Conservation (phyloP, 2,329 filamentous ascomycete species). For the Stachybotrys chartarum region DNA sequence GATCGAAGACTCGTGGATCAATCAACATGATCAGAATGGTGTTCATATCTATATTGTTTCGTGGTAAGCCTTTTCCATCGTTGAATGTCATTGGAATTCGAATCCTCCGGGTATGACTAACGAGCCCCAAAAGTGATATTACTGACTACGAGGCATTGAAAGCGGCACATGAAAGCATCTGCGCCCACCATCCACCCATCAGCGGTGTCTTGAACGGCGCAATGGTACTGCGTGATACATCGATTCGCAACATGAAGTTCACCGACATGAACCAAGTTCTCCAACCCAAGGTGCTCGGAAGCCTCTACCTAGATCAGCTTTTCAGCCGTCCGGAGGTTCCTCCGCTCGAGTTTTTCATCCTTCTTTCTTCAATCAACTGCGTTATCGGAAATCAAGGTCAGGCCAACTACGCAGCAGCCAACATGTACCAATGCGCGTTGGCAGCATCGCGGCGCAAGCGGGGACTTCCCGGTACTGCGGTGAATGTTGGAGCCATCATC, state of each 20-base stretch:
- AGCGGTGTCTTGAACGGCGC: slow-evolving; percentile 28
- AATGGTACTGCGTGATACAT: slow-evolving; percentile 22
- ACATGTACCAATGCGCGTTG: slow-evolving; percentile 30
- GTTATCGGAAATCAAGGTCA: slow-evolving; percentile 24
- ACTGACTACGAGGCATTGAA: background rate
- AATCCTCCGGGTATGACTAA: too few species aligned
- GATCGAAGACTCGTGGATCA: background rate
- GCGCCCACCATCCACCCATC: slow-evolving; percentile 20
- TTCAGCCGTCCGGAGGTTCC: slow-evolving; percentile 7
- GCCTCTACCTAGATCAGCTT: slow-evolving; percentile 18
- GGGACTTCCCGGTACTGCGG: background rate
- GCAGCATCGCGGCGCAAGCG: slow-evolving; percentile 22
- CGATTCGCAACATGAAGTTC: slow-evolving; percentile 10
- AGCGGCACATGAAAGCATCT: slow-evolving; percentile 10
- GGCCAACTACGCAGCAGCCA: slow-evolving; percentile 35
- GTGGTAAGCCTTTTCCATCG: background rate
- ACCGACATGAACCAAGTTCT: slow-evolving; percentile 10
- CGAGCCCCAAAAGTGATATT: background rate
- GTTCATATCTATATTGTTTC: background rate
- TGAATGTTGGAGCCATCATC: slow-evolving; percentile 21
- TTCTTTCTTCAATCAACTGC: slow-evolving; percentile 19
- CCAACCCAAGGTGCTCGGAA: slow-evolving; percentile 24
- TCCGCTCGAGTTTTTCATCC: slow-evolving; percentile 24
- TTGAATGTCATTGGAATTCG: background rate
- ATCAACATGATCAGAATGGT: background rate